These are phyloP conservation scores for Mychonastes homosphaera DNA, from an alignment of 139 green algal species.

Conservation along the genomic window DNA sequence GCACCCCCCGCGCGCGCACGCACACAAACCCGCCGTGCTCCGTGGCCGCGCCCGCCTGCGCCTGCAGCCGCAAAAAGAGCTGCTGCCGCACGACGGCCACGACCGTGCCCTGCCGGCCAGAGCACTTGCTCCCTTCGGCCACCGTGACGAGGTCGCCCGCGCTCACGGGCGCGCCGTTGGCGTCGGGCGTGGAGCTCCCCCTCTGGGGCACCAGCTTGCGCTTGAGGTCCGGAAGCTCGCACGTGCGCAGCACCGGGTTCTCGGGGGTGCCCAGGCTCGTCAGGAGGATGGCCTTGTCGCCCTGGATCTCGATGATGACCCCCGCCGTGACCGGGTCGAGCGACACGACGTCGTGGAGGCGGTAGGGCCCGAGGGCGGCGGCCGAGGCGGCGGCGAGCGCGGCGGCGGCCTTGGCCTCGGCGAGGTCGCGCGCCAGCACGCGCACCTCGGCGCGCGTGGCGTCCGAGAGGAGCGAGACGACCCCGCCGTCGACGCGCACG, in stretches of 20 bases:
- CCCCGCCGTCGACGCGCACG: slow-evolving; percentile 53
- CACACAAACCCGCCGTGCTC: slow-evolving; percentile 43
- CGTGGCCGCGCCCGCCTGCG: slow-evolving; percentile 36
- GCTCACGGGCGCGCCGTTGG: slow-evolving; percentile 12
- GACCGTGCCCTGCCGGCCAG: slow-evolving; percentile 44
- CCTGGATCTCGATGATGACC: slow-evolving; percentile 66
- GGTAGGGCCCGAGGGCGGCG: too few relatives aligned
- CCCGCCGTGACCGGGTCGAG: slow-evolving; percentile 51
- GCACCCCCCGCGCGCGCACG: slow-evolving; percentile 33
- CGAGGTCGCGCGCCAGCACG: slow-evolving; percentile 77
- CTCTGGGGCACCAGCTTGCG: slow-evolving; percentile 55
- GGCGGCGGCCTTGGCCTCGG: too few relatives aligned
- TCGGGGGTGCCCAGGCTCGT: slow-evolving; percentile 48
- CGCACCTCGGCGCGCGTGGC: slow-evolving; percentile 61
- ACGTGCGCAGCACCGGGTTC: slow-evolving; percentile 57
- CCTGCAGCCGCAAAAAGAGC: slow-evolving; percentile 71
- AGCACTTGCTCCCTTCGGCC: not conserved
- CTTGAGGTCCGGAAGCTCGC: slow-evolving; percentile 65
- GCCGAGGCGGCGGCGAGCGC: too few relatives aligned
- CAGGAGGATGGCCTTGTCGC: slow-evolving; percentile 27
- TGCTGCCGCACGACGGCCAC: slow-evolving; percentile 54
- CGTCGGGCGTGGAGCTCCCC: slow-evolving; percentile 43
- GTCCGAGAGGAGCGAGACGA: slow-evolving; percentile 68
- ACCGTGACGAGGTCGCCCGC: slow-evolving; percentile 15
- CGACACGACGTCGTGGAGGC: slow-evolving; percentile 89